phyloP scores from a whole-genome alignment of 2,329 filamentous ascomycete species.

The Colletotrichum lini region DNA sequence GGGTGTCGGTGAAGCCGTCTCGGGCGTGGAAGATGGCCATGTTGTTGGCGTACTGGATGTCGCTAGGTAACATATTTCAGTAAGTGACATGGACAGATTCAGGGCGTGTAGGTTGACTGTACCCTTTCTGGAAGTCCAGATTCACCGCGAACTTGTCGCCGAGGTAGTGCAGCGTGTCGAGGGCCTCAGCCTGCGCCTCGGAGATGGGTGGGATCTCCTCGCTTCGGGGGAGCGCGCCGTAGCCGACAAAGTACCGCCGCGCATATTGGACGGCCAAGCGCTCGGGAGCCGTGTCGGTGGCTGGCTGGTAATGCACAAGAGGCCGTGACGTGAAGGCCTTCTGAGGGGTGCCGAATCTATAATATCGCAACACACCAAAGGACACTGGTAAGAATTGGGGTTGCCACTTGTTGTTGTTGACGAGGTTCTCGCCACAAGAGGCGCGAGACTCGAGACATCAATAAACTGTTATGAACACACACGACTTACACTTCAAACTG shows the following conservation, averaged over 20 bases:
- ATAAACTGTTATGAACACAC: slow-evolving; percentile 14
- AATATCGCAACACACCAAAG: not conserved
- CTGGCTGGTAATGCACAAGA: slow-evolving; percentile 69
- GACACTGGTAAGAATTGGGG: too few relatives aligned
- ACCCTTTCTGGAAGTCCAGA: slow-evolving; percentile 61
- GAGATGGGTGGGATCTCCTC: slow-evolving; percentile 69
- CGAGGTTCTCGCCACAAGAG: not conserved
- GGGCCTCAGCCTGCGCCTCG: slow-evolving; percentile 66
- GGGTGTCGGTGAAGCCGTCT: slow-evolving; percentile 62
- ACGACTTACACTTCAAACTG: slow-evolving; percentile 57
- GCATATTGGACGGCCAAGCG: slow-evolving; percentile 73
- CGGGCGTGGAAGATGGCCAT: slow-evolving; percentile 67
- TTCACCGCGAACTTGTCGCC: slow-evolving; percentile 61
- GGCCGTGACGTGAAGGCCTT: slow-evolving; percentile 65
- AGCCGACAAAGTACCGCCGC: slow-evolving; percentile 71
- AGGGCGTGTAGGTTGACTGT: too few relatives aligned
- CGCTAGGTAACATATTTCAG: slow-evolving; percentile 46
- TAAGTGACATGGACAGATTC: too few relatives aligned
- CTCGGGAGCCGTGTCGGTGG: slow-evolving; percentile 61
- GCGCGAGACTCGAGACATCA: too few relatives aligned
- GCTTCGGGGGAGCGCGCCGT: slow-evolving; percentile 67
- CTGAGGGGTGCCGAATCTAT: slow-evolving; percentile 66
- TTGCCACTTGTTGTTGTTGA: too few relatives aligned
- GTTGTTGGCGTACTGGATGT: slow-evolving; percentile 72
- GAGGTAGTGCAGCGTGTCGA: slow-evolving; percentile 65